Evolutionary conservation across 768 basidiomycete genomes (phyloP).

Genomic region (Boletellus ananas): DNA sequence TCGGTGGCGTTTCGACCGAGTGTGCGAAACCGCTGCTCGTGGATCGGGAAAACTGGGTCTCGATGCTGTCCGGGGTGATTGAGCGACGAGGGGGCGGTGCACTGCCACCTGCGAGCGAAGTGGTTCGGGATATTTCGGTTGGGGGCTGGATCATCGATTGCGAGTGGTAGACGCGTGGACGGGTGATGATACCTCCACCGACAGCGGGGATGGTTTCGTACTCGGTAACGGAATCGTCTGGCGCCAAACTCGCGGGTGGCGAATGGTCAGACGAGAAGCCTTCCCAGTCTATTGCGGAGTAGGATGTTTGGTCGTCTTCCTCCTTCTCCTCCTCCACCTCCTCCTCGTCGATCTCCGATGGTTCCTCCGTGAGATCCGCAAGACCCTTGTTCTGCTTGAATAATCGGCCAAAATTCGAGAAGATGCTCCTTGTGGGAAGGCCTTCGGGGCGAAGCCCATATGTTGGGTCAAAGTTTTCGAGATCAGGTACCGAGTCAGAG

Average conservation of each 20-base stretch:
- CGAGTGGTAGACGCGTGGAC: conserved; percentile 81
- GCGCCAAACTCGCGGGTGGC: conserved; percentile 41
- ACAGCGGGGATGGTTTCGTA: conserved; percentile 91
- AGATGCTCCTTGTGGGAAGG: conserved; percentile 78
- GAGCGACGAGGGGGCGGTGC: conserved; percentile 14
- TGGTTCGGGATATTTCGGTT: conserved; percentile 14
- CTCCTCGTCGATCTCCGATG: conserved; percentile 36
- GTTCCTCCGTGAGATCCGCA: conserved; percentile 76
- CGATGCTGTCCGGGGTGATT: conserved; percentile 47
- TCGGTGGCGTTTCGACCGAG: conserved; percentile 46
- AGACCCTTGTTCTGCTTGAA: conserved; percentile 68
- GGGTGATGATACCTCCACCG: conserved; percentile 82
- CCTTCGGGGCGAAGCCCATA: conserved; percentile 94
- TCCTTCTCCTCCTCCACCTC: conserved; percentile 40
- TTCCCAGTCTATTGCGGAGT: conserved; percentile 71
- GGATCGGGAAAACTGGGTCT: conserved; percentile 48
- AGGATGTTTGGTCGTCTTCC: conserved; percentile 39
- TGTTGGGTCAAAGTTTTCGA: conserved; percentile 93
- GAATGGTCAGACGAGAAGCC: conserved; percentile 47
- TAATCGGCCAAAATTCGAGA: conserved; percentile 71
- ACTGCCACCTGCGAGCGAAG: conserved; percentile 54
- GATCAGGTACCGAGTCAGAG: conserved; percentile 33
- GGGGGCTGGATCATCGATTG: conserved; percentile 70
- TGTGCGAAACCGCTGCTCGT: conserved; percentile 43
- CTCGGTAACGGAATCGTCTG: conserved; percentile 50